Conservation (phyloP, 2,329 filamentous ascomycete species). For the Ophiostoma pallidulum region DNA sequence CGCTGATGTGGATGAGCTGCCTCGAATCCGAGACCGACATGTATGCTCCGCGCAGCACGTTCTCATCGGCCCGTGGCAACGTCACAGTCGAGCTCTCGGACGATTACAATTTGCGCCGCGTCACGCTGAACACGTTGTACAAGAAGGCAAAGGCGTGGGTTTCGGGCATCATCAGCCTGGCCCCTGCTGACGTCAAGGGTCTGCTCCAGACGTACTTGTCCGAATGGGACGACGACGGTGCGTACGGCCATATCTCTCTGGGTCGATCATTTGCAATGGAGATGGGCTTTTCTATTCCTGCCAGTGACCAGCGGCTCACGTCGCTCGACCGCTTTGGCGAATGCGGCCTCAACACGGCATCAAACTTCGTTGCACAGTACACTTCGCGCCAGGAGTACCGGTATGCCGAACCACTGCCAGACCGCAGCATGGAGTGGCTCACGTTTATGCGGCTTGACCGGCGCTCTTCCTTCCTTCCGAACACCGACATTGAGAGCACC, state of each 20-base stretch:
- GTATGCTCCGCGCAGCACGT: slow-evolving; percentile 77
- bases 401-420: slow-evolving; percentile 66
- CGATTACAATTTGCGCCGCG: slow-evolving; percentile 72
- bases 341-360: slow-evolving; percentile 77
- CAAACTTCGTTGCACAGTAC: slow-evolving; percentile 94
- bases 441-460: slow-evolving; percentile 48
- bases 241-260: slow-evolving; percentile 83
- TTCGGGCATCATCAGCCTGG: slow-evolving; percentile 66
- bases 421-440: slow-evolving; percentile 57
- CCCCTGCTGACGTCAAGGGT: slow-evolving; percentile 89
- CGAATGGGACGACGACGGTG: slow-evolving; percentile 83
- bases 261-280: slow-evolving; percentile 91
- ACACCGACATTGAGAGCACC: slow-evolving; percentile 43
- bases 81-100: slow-evolving; percentile 89
- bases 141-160: slow-evolving; percentile 75
- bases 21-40: slow-evolving; percentile 90
- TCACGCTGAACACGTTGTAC: slow-evolving; percentile 69
- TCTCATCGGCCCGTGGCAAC: slow-evolving; percentile 65
- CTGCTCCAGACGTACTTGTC: slow-evolving; percentile 93
- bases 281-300: slow-evolving; percentile 78
- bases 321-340: slow-evolving; percentile 70
- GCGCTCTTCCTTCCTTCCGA: slow-evolving; percentile 42
- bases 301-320: slow-evolving; percentile 73
- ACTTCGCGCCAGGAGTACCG: slow-evolving; percentile 94
- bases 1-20: slow-evolving; percentile 91